Conservation (phyloP, 768 basidiomycete genomes). For the Lentinus tigrinus region DNA sequence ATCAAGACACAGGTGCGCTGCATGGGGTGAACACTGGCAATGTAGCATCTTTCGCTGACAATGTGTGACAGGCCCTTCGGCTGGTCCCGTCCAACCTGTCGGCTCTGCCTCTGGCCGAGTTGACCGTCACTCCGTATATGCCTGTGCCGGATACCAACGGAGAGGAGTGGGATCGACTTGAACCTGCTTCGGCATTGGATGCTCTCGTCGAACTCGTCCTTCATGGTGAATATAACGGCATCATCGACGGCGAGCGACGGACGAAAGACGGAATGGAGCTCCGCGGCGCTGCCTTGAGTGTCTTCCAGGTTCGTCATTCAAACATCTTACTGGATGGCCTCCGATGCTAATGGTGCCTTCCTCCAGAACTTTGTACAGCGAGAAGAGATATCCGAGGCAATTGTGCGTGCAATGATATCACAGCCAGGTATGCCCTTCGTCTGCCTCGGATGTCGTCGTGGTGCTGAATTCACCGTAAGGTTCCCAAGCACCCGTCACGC, state of each 20-base stretch:
- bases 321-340: not conserved
- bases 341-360: not conserved
- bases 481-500: constrained; percentile 49
- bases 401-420: constrained; percentile 74
- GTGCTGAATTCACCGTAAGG: constrained; percentile 28
- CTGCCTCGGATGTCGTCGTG: not conserved
- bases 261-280: constrained; percentile 69
- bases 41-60: constrained; percentile 22
- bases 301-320: constrained; percentile 72
- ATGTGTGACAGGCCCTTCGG: constrained; percentile 45
- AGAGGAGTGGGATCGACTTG: constrained; percentile 90
- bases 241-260: constrained; percentile 51
- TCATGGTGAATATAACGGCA: constrained; percentile 86
- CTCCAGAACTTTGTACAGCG: constrained; percentile 72
- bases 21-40: no score
- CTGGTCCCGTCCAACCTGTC: constrained; percentile 54
- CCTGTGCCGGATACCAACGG: constrained; percentile 81
- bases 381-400: constrained; percentile 67
- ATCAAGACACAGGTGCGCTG: constrained; percentile 84
- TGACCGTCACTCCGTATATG: constrained; percentile 72
- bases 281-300: constrained; percentile 70
- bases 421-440: constrained; percentile 40
- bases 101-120: constrained; percentile 57
- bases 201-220: constrained; percentile 79
- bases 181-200: constrained; percentile 77